Base-by-base conservation (phyloP, 441 rosid genomes). In the Rhodomyrtus psidioides region DNA sequence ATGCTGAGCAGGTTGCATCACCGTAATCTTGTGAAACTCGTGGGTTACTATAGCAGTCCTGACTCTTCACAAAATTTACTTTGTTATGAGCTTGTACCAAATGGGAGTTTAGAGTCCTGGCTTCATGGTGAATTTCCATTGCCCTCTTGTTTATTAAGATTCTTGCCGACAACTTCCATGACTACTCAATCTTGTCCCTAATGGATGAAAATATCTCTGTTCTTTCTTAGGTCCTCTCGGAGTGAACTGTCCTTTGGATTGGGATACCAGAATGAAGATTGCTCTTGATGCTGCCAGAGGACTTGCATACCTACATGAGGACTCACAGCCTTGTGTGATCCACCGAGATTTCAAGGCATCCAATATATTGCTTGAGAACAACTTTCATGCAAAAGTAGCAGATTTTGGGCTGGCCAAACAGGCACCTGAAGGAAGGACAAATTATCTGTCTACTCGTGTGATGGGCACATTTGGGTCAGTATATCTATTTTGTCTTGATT, bases 241-340 rank as follows among this genome's bases (percentile, higher is more conserved):
- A 87, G 90, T 95, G 83, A 96, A 96, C 83, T 96, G 98, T 90
- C 99, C 98, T 86, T 88, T 97, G 89, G 96, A 95, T 85, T 97
- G 99, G 99, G 98, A 95, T 83, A 93, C 96, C 12, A 93, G 98
- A 89, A 97, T 97, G 98, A 97, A 95, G 91, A 95, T 97, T 86
- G 99, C 99, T 81, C 98, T 97, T 86, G 99, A 97, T 93, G 98
- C 98, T 85, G 99, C 99, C 27, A 94, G 98, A 92, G 99, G 98
- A 86, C 98, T 95, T 85, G 95, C 98, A 12, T 97, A 97, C 90
- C 92, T 97, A 75, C 99, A 97, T 54, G 98, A 97, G 93, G 99
- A 97, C 92, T 95, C 99, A 7, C 99, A 97, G 83, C 98, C 99
- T 28, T 94, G 96, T 83, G 99, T 97, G 88, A 97, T 95, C 88